Percentiles rank a stretch among this genome's conserved stretches.
Evolutionary conservation across 148 eudicot genomes (phyloP).

Genomic region (Heliosperma pusillum): DNA sequence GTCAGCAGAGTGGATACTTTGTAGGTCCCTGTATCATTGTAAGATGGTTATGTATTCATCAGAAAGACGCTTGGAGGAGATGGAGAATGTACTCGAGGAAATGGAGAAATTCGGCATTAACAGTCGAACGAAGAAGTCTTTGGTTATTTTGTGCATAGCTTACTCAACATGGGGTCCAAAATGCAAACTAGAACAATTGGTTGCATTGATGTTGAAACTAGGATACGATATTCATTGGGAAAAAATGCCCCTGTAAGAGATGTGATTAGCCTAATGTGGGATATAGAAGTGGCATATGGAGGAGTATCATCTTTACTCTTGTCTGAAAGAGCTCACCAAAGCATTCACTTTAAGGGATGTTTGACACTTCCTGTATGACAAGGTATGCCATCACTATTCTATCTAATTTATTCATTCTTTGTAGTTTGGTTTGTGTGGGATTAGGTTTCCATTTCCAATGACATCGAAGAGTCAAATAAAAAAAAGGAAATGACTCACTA

Average conservation of each 20-base stretch:
- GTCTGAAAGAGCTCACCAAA: constrained; percentile 6
- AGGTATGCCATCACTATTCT: constrained; percentile 13
- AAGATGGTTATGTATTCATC: constrained; percentile 68
- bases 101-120: constrained; percentile 48
- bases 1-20: constrained; percentile 65
- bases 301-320: constrained; percentile 13
- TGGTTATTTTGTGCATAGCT: constrained; percentile 45
- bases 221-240: constrained; percentile 49
- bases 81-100: constrained; percentile 74
- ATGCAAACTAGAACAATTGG: constrained; percentile 47
- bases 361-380: background rate
- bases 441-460: no score
- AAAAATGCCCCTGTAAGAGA: constrained; percentile 16
- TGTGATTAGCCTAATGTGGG: constrained; percentile 8
- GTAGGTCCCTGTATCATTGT: constrained; percentile 72
- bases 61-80: constrained; percentile 61
- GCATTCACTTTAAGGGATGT: constrained; percentile 4
- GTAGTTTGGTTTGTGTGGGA: no score
- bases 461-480: no score
- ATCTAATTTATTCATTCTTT: no score
- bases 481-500: no score
- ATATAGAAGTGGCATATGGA: constrained; percentile 16
- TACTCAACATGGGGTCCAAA: constrained; percentile 43
- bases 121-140: constrained; percentile 41
- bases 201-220: constrained; percentile 65